Base-by-base conservation (phyloP, 2,329 filamentous ascomycete genomes). In the Juglanconis sp. region DNA sequence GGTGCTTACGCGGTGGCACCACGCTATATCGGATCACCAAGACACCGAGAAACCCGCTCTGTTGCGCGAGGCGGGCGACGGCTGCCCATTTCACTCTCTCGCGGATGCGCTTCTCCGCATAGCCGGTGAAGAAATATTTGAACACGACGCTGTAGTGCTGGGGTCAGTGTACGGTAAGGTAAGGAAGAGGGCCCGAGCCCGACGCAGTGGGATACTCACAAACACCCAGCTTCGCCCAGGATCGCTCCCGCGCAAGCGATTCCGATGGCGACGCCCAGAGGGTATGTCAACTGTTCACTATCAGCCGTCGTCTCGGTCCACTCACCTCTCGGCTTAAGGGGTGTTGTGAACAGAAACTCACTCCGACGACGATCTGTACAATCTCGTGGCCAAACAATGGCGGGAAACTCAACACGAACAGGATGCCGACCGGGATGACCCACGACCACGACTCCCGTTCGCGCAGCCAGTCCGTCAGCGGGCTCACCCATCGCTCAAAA, bases 341-440 rank as follows among this genome's bases (percentile, higher is more conserved):
- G 17, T 46, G 42, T 38, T 38, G 36, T 3, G 13, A 46, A 17
- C 3, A 34, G 11, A 17, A 9, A n/a, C 48, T 51, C n/a, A 51
- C 48, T 10, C 48, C 48, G 31, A 51, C 48, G n/a, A 51, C 48
- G 5, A 51, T 13, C 32, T 15, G 10, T 31, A 77, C 64, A 44
- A 77, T 68, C 56, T 77, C 74, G 60, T 77, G 74, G 9, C 74
- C 74, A 55, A 77, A 76, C 8, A 77, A 66, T 3, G 74, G 74
- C 2, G 75, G 75, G 53, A 77, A 75, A 1, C 73, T 76, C 40
- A 77, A 71, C 42, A 71, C 40, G 50, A 77, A 68, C 35, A 77
- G 64, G 35, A 77, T 72, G 35, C 65, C 67, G 47, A 77, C 70
- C 4, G 74, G 74, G 48, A 76, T 75, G 7, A 76, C 36, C 65